Evolutionary conservation across 306 rosid genomes (phyloP), one percentile per base, ranked within the genome.

Genomic region (Lablab purpureus): DNA sequence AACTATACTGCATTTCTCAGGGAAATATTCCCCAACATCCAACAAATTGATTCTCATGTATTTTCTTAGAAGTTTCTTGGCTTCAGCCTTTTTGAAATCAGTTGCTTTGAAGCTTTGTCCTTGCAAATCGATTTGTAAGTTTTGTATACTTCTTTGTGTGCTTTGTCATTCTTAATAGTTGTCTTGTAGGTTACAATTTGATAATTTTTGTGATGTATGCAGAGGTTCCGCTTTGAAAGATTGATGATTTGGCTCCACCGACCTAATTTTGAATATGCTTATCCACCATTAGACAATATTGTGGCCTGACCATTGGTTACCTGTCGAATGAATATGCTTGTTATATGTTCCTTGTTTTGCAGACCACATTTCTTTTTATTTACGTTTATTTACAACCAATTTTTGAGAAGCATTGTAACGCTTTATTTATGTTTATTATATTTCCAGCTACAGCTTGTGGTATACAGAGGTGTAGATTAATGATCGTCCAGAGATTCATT

Each of bases 1-100:
- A 79, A 85, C 74, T 95, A 95, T 82, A 49, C 85, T 67, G 76
- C 19, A 62, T 54, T 73, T 6, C 45, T 95, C 45, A 87, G 78
- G 87, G 77, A 87, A 74, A 65, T 81, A 79, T 90, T 94, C 77
- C 91, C 96, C 69, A 91, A 90, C 69, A 67, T 91, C 63, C 85
- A 94, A 81, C 98, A 94, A 80, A 87, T 94, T 82, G 97, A 91
- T 86, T 91, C 92, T 45, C 7, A 76, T 77, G 63, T 95, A 25
- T 92, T 87, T 87, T 85, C 87, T 21, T 89, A 85, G 27, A 40
- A 82, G 84, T 62, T 73, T 67, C 63, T 36, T 81, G 78, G 79
- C 81, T 68, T 67, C 73, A 40, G 14, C 70, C 14, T 66, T 50
- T 14, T 17, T 27, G 21, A 19, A 41, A 37, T 21, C 36, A 10